These are phyloP conservation scores for Lepidium africanum DNA, from an alignment of 345 rosid species.

Conservation along the genomic window DNA sequence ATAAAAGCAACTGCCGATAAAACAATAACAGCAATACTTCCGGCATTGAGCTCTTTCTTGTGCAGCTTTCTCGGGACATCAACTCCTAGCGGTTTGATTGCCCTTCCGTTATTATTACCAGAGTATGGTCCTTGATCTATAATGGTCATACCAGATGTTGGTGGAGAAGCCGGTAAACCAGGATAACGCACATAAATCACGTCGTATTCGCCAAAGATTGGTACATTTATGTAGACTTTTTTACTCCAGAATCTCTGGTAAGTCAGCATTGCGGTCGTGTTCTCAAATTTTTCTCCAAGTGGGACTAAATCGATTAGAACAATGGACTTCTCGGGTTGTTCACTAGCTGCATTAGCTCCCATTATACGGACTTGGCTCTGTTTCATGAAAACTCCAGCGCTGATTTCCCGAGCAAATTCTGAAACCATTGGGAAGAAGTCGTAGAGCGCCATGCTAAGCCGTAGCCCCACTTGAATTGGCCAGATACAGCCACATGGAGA, in stretches of 20 bases:
- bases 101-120: conserved; percentile 35
- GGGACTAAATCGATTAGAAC: conserved; percentile 91
- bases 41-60: conserved; percentile 45
- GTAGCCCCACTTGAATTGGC: conserved; percentile 90
- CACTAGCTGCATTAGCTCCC: conserved; percentile 87
- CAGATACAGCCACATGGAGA: conserved; percentile 89
- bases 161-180: conserved; percentile 92
- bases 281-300: conserved; percentile 66
- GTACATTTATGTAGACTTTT: conserved; percentile 53
- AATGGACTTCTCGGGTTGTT: conserved; percentile 73
- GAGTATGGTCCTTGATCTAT: conserved; percentile 63
- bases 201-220: conserved; percentile 67
- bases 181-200: conserved; percentile 81
- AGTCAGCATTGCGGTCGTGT: conserved; percentile 65
- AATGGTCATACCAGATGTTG: conserved; percentile 47
- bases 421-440: conserved; percentile 95
- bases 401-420: conserved; percentile 72
- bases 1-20: conserved; percentile 58
- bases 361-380: conserved; percentile 93
- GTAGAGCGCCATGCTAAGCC: conserved; percentile 70
- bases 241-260: conserved; percentile 84
- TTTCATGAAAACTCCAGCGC: conserved; percentile 85
- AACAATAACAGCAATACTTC: conserved; percentile 57
- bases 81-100: conserved; percentile 79
- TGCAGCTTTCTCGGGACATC: conserved; percentile 52